A percentile compares a stretch with the other conserved stretches of the same genome.
These are phyloP conservation scores for Cornus suecica DNA, from an alignment of 148 eudicot genomes.

Conservation along the genomic window DNA sequence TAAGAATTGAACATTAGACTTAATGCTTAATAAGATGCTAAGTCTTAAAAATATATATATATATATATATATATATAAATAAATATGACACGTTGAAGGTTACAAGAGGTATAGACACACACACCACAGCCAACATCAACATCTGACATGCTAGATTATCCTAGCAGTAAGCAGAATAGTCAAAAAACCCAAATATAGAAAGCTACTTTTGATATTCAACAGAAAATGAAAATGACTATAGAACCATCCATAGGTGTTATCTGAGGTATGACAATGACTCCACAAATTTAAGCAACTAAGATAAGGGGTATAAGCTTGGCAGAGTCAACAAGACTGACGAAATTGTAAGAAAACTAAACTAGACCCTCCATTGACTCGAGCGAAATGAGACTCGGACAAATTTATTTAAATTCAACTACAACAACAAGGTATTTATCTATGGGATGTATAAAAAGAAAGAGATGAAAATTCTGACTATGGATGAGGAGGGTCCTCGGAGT, in stretches of 20 bases:
- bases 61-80: too few relatives aligned
- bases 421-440: too few relatives aligned
- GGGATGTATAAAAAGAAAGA: neutral
- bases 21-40: too few relatives aligned
- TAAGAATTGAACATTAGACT: too few relatives aligned
- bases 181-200: neutral
- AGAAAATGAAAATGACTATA: neutral
- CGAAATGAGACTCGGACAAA: neutral
- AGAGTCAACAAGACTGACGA: neutral
- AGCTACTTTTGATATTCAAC: neutral
- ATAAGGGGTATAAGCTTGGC: neutral
- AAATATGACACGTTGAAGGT: too few relatives aligned
- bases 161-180: neutral
- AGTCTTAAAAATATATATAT: too few relatives aligned
- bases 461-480: neutral
- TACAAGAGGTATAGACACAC: too few relatives aligned
- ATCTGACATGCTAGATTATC: too few relatives aligned
- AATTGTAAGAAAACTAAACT: neutral
- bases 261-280: neutral
- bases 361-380: neutral
- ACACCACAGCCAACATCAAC: too few relatives aligned
- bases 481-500: neutral
- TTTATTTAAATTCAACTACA: too few relatives aligned
- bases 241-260: neutral
- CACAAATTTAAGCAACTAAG: neutral